Base-by-base conservation (phyloP, 2,329 filamentous ascomycete species). In the Dichotomopilus funicola region DNA sequence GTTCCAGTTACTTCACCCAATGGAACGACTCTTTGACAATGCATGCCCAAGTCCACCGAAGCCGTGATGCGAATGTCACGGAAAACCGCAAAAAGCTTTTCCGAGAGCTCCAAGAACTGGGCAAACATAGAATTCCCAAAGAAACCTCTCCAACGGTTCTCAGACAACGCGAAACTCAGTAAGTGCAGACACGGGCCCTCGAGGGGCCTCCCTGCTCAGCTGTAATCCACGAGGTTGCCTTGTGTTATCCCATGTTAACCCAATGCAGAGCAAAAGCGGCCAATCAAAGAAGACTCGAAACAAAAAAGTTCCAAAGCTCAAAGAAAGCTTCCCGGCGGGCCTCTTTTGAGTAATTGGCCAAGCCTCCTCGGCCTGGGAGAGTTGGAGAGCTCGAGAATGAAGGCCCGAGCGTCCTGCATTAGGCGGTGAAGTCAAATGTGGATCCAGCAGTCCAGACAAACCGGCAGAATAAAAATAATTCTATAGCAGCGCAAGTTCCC, bases 41-140 rank as follows among this genome's bases (percentile, higher is more conserved):
- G 37, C 75, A 81, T 52, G 78, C 78, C 0, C 81, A 84, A 64
- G 77, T 74, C 2, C 73, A 78, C 52, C 73, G 81, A 19, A 80
- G 77, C 41, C 72, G 78, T 46, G 69, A 70, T 12, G 73, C 75
- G 49, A 84, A 84, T 62, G 68, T 71, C 8, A 74, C 78, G 1
- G 77, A 81, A 41, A 84, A 83, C 62, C 71, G 71, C 36, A 64
- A 67, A 31, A 67, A 69, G 41, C 61, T 74, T 1, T 67, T 73
- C 4, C 59, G 65, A 2, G 64, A 66, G 54, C 54, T 66, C 11
- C 54, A 59, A 43, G 45, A 37, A 7, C 13, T 66, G 35, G 65
- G 65, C 42, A 51, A 58, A 12, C 56, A 37, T 7, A 60, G 55
- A 2, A 62, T 66, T 31, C 64, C 64, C 12, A 57, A 58, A 2